These are phyloP conservation scores for Cyberlindnera maritima DNA, from an alignment of 805 yeast genomes.

Conservation along the genomic window DNA sequence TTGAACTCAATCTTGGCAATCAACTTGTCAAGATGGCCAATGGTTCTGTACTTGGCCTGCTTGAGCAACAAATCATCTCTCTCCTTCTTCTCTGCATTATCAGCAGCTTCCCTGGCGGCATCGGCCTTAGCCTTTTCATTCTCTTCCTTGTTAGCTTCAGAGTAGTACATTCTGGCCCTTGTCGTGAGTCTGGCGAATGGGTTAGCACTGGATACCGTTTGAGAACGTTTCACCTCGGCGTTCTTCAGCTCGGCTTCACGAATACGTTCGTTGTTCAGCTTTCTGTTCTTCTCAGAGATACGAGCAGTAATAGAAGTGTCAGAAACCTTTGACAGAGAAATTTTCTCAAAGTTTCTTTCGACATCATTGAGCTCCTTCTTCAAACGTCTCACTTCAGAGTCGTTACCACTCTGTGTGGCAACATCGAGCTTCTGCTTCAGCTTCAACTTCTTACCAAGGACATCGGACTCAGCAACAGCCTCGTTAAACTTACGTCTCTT, in stretches of 20 bases:
- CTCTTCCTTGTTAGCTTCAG: conserved; percentile 49
- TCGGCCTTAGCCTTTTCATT: conserved; percentile 57
- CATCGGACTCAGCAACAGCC: conserved; percentile 60
- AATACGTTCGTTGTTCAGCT: conserved; percentile 69
- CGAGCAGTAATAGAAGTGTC: conserved; percentile 33
- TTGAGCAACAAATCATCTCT: conserved; percentile 44
- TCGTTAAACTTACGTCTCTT: conserved; percentile 64
- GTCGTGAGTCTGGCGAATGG: conserved; percentile 92
- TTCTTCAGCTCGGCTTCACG: conserved; percentile 76
- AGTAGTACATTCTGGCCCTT: conserved; percentile 77
- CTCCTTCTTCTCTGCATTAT: conserved; percentile 39
- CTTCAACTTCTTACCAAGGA: conserved; percentile 71
- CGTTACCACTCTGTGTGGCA: conserved; percentile 52
- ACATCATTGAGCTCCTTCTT: conserved; percentile 30
- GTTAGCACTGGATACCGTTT: conserved; percentile 50
- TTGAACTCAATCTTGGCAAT: conserved; percentile 41
- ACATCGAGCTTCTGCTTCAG: conserved; percentile 72
- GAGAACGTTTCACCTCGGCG: conserved; percentile 49
- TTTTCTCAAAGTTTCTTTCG: conserved; percentile 36
- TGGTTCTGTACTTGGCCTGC: conserved; percentile 51
- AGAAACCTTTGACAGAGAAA: conserved; percentile 33
- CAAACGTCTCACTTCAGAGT: conserved; percentile 40
- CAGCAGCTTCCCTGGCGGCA: conserved; percentile 45
- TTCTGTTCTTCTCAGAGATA: conserved; percentile 62
- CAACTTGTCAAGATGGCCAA: conserved; percentile 56